A percentile compares a stretch with the other conserved stretches of the same genome.
Evolutionary conservation across 805 yeast species (phyloP).

Genomic region (Lachancea fermentati): DNA sequence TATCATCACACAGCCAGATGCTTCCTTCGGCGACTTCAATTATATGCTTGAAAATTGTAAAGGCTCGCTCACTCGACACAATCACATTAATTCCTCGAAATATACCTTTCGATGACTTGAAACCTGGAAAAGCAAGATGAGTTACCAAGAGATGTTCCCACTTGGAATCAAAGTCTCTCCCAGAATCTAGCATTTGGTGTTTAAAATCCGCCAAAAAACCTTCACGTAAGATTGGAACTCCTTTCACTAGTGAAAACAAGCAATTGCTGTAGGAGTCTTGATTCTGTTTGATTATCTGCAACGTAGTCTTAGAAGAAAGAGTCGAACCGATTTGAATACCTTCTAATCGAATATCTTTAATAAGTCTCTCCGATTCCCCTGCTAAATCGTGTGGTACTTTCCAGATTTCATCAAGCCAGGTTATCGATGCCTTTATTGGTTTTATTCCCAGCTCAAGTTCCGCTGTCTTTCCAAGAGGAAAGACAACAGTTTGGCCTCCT

Average conservation of each 20-base stretch:
- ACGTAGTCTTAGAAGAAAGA: slow-evolving; percentile 7
- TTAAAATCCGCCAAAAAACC: slow-evolving; percentile 3
- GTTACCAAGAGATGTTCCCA: slow-evolving; percentile 9
- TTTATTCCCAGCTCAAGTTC: slow-evolving; percentile 21
- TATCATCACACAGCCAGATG: slow-evolving; percentile 4
- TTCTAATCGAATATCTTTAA: background rate
- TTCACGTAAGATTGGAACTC: slow-evolving; percentile 11
- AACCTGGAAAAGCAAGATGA: slow-evolving; percentile 4
- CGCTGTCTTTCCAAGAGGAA: slow-evolving; percentile 3
- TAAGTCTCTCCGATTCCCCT: background rate
- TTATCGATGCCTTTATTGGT: slow-evolving; percentile 15
- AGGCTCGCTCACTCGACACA: slow-evolving; percentile 7
- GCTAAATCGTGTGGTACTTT: slow-evolving; percentile 13
- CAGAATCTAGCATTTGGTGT: slow-evolving; percentile 3
- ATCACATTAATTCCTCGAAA: slow-evolving; percentile 6
- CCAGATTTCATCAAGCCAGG: slow-evolving; percentile 16
- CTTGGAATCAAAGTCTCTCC: slow-evolving; percentile 11
- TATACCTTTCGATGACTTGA: background rate
- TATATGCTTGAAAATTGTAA: slow-evolving; percentile 8
- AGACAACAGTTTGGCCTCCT: slow-evolving; percentile 13
- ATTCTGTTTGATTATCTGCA: slow-evolving; percentile 8
- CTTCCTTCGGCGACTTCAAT: slow-evolving; percentile 10
- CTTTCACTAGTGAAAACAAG: slow-evolving; percentile 14
- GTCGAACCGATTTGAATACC: slow-evolving; percentile 5
- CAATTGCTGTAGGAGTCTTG: slow-evolving; percentile 5